A percentile compares a stretch with the other conserved stretches of the same genome.
These are phyloP conservation scores for Malania oleifera DNA, from an alignment of 164 flowering plant genomes.

Conservation along the genomic window DNA sequence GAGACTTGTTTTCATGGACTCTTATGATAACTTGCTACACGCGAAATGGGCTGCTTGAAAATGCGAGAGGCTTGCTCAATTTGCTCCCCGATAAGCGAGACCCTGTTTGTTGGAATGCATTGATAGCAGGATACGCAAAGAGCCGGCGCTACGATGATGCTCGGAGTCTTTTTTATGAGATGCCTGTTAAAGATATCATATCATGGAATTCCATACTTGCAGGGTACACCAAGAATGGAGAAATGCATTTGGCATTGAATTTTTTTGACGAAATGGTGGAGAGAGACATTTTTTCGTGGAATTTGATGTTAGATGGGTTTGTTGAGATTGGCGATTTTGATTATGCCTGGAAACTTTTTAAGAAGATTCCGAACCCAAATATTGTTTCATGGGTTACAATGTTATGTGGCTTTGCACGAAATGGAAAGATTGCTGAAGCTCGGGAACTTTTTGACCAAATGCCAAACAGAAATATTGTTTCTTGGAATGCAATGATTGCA, in stretches of 20 bases:
- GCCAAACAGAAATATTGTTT: slow-evolving; percentile 25
- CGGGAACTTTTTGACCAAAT: slow-evolving; percentile 29
- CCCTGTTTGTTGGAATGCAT: too few species aligned
- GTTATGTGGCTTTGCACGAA: slow-evolving; percentile 26
- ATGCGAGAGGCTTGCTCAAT: too few species aligned
- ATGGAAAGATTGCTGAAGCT: slow-evolving; percentile 24
- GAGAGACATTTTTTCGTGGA: slow-evolving; percentile 29
- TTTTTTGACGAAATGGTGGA: slow-evolving; percentile 29
- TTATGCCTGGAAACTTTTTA: slow-evolving; percentile 23
- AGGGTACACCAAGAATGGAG: too few species aligned
- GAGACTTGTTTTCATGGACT: too few species aligned
- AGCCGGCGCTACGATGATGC: too few species aligned
- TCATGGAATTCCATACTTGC: too few species aligned
- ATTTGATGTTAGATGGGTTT: slow-evolving; percentile 31
- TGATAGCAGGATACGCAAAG: too few species aligned
- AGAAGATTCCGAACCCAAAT: slow-evolving; percentile 23
- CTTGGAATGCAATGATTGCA: slow-evolving; percentile 38
- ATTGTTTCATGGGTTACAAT: slow-evolving; percentile 36
- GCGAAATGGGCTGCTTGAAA: too few species aligned
- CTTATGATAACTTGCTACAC: too few species aligned
- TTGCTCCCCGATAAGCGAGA: too few species aligned
- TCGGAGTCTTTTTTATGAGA: too few species aligned
- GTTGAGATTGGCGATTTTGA: slow-evolving; percentile 20
- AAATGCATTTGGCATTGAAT: slow-evolving; percentile 14
- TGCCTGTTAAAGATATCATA: too few species aligned